These are phyloP conservation scores for Rhynchospora breviuscula DNA, from an alignment of 176 grass and related monocot genomes.

Conservation along the genomic window DNA sequence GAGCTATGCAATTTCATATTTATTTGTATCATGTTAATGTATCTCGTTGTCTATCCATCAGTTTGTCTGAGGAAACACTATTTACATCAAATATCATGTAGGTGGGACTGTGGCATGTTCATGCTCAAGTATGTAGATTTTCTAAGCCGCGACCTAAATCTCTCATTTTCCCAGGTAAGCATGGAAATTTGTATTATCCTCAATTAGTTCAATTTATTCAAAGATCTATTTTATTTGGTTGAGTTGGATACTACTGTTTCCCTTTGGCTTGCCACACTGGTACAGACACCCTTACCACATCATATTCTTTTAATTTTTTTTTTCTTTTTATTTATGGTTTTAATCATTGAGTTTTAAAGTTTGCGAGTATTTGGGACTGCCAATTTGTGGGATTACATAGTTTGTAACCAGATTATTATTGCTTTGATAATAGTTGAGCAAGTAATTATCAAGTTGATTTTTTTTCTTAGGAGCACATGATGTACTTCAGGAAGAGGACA, in stretches of 20 bases:
- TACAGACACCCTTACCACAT: neutral
- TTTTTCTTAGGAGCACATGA: conserved; percentile 64
- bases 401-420: neutral
- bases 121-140: conserved; percentile 96
- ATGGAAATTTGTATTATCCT: neutral
- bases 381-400: neutral
- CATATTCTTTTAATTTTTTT: neutral
- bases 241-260: neutral
- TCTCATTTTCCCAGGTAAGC: conserved; percentile 63
- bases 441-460: neutral
- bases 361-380: neutral
- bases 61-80: neutral
- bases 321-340: neutral
- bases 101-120: conserved; percentile 95
- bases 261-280: neutral
- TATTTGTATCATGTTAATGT: neutral
- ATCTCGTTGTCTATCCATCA: neutral
- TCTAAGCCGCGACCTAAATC: conserved; percentile 68
- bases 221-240: neutral
- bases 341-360: conserved; percentile 23
- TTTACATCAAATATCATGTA: conserved; percentile 11
- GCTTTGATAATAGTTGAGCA: neutral
- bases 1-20: neutral
- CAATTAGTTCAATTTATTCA: neutral
- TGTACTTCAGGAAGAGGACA: conserved; percentile 71